A percentile compares a stretch with the other conserved stretches of the same genome.
Conservation (phyloP, 192 early-diverging fungal genomes). For the Coemansia guatemalensis region DNA sequence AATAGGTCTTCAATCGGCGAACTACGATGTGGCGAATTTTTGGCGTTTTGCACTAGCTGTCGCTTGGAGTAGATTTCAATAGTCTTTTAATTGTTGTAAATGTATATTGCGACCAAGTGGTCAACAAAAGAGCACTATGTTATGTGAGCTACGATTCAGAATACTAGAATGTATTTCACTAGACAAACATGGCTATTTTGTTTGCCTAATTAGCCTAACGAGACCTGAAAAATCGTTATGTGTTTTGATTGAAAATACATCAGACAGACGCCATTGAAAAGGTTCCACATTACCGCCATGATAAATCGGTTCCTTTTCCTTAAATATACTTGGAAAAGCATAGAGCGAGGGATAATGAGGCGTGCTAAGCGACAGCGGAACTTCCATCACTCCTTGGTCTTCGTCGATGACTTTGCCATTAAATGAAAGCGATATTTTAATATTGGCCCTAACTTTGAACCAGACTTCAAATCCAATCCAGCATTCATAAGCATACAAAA, state of each 20-base stretch:
- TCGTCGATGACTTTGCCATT: constrained; percentile 18
- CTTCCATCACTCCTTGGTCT: constrained; percentile 16
- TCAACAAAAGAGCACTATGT: too few species aligned
- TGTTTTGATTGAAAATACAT: constrained; percentile 10
- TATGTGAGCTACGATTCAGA: too few species aligned
- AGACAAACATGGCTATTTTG: background rate
- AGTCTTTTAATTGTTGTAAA: background rate
- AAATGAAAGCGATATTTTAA: constrained; percentile 7
- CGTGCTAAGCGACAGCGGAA: constrained; percentile 22
- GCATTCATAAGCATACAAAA: background rate
- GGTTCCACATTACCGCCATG: background rate
- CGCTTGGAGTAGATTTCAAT: background rate
- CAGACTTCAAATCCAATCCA: background rate
- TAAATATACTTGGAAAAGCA: background rate
- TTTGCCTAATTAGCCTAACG: background rate
- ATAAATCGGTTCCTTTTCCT: background rate
- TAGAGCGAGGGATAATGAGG: constrained; percentile 9
- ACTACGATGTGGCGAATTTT: background rate
- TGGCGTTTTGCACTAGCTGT: background rate
- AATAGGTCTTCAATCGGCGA: background rate
- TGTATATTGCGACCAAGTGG: background rate
- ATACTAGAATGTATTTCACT: background rate
- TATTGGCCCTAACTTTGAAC: constrained; percentile 12
- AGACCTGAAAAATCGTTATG: background rate
- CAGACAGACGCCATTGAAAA: constrained; percentile 21